phyloP scores from a whole-genome alignment of 805 yeast genomes.

The Ogataea thermomethanolica region DNA sequence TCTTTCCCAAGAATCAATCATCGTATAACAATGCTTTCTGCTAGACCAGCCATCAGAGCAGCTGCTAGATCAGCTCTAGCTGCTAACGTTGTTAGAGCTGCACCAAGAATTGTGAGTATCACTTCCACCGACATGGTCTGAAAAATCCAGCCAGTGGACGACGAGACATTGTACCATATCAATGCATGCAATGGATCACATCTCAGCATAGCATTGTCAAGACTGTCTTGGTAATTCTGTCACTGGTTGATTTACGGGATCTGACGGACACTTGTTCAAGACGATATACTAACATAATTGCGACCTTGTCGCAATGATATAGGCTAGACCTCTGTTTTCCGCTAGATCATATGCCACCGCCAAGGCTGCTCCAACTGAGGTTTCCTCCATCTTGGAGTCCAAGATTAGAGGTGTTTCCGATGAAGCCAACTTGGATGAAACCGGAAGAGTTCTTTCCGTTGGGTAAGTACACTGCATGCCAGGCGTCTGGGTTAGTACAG shows the following conservation, averaged over 20 bases:
- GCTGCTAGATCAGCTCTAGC: conserved; percentile 75
- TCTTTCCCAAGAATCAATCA: conserved; percentile 12
- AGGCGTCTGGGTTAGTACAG: neutral
- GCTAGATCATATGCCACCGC: conserved; percentile 86
- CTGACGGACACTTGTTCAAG: conserved; percentile 2
- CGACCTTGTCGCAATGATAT: conserved; percentile 14
- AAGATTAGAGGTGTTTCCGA: conserved; percentile 98
- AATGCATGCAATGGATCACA: conserved; percentile 2
- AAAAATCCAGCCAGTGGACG: neutral
- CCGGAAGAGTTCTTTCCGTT: conserved; percentile 98
- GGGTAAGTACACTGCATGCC: conserved; percentile 55
- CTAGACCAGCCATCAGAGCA: conserved; percentile 81
- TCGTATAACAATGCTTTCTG: conserved; percentile 59
- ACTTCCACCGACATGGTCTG: conserved; percentile 1
- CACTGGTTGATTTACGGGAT: neutral
- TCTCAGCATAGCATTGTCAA: neutral
- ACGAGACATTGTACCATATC: neutral
- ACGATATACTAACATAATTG: conserved; percentile 16
- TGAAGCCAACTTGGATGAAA: conserved; percentile 96
- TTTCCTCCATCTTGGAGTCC: conserved; percentile 97
- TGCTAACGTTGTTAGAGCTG: conserved; percentile 45
- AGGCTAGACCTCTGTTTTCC: conserved; percentile 70
- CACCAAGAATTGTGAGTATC: conserved; percentile 44
- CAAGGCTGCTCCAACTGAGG: conserved; percentile 99
- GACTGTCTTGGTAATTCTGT: neutral